phyloP scores from a whole-genome alignment of 225 moss, liverwort and hornwort genomes.

The Marchantia paleacea region DNA sequence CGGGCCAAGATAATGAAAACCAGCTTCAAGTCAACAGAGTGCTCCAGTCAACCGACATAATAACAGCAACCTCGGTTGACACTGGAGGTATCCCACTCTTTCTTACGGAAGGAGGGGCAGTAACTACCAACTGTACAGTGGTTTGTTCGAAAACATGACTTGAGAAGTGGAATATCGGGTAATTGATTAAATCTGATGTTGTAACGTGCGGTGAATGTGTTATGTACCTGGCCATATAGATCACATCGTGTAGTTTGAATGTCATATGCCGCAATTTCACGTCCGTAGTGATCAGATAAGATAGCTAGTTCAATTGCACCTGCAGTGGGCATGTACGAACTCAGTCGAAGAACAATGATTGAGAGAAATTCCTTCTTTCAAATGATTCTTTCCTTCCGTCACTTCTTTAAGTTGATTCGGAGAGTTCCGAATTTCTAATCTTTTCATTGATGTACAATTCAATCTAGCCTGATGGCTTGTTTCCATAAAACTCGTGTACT shows the following conservation, averaged over 20 bases:
- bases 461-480: neutral
- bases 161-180: neutral
- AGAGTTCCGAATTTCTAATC: neutral
- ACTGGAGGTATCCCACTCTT: neutral
- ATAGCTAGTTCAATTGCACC: slow-evolving; percentile 97
- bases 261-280: slow-evolving; percentile 96
- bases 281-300: slow-evolving; percentile 75
- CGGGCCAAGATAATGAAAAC: neutral
- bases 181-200: neutral
- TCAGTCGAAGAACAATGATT: neutral
- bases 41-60: neutral
- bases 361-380: too few species aligned
- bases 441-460: neutral
- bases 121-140: neutral
- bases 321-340: slow-evolving; percentile 19
- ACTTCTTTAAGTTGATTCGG: neutral
- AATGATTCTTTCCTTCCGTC: too few species aligned
- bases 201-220: neutral
- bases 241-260: slow-evolving; percentile 96
- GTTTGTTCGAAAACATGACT: neutral
- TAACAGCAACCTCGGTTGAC: neutral
- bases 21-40: neutral
- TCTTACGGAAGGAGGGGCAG: neutral
- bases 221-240: slow-evolving; percentile 82
- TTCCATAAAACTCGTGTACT: neutral